These are phyloP conservation scores for Mortierella sp. DNA, from an alignment of 371 early-diverging fungal genomes.

Conservation along the genomic window DNA sequence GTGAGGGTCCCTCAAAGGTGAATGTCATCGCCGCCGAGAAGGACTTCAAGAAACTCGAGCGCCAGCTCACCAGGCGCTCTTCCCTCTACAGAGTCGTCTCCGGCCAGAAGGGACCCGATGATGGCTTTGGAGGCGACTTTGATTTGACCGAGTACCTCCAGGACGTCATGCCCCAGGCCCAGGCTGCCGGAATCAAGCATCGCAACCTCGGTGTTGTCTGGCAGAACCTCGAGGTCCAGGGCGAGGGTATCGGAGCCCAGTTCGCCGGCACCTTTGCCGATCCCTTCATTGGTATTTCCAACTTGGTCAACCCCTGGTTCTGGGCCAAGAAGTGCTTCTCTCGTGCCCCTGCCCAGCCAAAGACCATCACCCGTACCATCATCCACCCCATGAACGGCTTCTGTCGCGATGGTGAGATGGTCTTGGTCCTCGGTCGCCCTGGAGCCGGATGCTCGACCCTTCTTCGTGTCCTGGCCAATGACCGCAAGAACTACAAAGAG, in stretches of 20 bases:
- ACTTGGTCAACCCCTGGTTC: constrained; percentile 49
- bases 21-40: constrained; percentile 36
- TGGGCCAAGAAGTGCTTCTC: constrained; percentile 51
- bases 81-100: constrained; percentile 23
- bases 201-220: constrained; percentile 53
- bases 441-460: constrained; percentile 80
- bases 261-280: constrained; percentile 33
- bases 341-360: constrained; percentile 10
- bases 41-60: constrained; percentile 39
- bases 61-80: constrained; percentile 42
- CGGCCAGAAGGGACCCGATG: constrained; percentile 26
- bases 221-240: constrained; percentile 48
- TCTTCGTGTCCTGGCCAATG: constrained; percentile 74
- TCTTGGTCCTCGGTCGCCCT: constrained; percentile 79
- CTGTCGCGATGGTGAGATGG: constrained; percentile 77
- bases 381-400: constrained; percentile 70
- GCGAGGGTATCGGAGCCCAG: constrained; percentile 49
- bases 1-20: constrained; percentile 32
- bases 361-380: constrained; percentile 57
- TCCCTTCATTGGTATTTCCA: constrained; percentile 48
- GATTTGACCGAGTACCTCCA: constrained; percentile 44
- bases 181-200: constrained; percentile 45
- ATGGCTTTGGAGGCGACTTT: constrained; percentile 28
- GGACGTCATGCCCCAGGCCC: constrained; percentile 40
- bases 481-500: constrained; percentile 67